Percentiles rank a stretch among this genome's conserved stretches.
Evolutionary conservation across 495 filamentous ascomycete genomes (phyloP).

Genomic region (Penicillium argentinense): DNA sequence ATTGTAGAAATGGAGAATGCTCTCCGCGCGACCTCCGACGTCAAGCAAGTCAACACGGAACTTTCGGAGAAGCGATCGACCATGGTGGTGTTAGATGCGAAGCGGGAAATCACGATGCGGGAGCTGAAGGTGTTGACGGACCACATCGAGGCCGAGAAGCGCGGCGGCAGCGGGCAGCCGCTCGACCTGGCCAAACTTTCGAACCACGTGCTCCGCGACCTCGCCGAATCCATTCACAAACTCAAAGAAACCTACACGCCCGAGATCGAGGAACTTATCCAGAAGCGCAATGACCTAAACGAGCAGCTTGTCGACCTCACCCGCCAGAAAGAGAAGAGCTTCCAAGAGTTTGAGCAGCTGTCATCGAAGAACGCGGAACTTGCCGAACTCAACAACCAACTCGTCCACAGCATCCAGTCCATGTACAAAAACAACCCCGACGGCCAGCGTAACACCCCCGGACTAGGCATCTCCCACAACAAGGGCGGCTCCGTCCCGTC

Average conservation of each 20-base stretch:
- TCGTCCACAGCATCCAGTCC: slow-evolving; percentile 91
- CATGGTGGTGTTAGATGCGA: slow-evolving; percentile 91
- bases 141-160: slow-evolving; percentile 66
- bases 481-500: slow-evolving; percentile 73
- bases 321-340: slow-evolving; percentile 82
- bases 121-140: slow-evolving; percentile 89
- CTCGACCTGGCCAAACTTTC: slow-evolving; percentile 75
- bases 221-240: slow-evolving; percentile 81
- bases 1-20: slow-evolving; percentile 79
- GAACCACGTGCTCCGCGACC: slow-evolving; percentile 81
- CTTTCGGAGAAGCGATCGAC: slow-evolving; percentile 92
- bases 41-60: slow-evolving; percentile 82
- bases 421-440: slow-evolving; percentile 79
- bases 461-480: slow-evolving; percentile 77
- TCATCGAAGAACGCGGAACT: slow-evolving; percentile 92
- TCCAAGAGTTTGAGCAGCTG: slow-evolving; percentile 93
- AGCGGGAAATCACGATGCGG: slow-evolving; percentile 90
- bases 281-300: slow-evolving; percentile 74
- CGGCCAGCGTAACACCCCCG: slow-evolving; percentile 60
- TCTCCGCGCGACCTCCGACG: slow-evolving; percentile 68
- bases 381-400: slow-evolving; percentile 88
- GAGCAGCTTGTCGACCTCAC: slow-evolving; percentile 80
- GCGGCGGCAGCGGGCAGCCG: slow-evolving; percentile 57
- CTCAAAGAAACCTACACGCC: slow-evolving; percentile 77
- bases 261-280: slow-evolving; percentile 80